A percentile compares a stretch with the other conserved stretches of the same genome.
Conservation (phyloP, 495 filamentous ascomycete genomes). For the Terfezia boudieri region DNA sequence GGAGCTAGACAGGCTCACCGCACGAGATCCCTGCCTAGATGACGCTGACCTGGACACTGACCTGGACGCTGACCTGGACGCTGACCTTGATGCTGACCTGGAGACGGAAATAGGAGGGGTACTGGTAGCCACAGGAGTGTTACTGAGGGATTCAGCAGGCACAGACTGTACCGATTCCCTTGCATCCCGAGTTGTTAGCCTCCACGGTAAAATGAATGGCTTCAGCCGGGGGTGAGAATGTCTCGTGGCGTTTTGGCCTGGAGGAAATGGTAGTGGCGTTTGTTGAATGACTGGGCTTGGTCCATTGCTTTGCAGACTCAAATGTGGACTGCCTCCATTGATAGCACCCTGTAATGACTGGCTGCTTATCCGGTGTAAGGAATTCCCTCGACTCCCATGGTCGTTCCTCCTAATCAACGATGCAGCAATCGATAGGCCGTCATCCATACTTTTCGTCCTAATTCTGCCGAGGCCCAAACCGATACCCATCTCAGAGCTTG, state of each 20-base stretch:
- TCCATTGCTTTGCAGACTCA: too few species aligned
- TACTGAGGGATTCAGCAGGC: neutral
- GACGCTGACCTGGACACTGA: neutral
- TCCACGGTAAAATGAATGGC: neutral
- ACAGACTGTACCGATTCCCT: too few species aligned
- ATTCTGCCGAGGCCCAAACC: neutral
- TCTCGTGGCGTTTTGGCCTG: neutral
- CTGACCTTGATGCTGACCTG: neutral
- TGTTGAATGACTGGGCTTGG: neutral
- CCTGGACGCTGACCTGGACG: neutral
- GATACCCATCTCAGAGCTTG: neutral
- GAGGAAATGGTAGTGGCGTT: neutral
- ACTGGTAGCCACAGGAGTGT: neutral
- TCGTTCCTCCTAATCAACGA: conserved; percentile 1
- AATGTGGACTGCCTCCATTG: too few species aligned
- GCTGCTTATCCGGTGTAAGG: neutral
- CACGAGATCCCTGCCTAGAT: neutral
- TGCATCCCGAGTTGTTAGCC: neutral
- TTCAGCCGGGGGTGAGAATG: neutral
- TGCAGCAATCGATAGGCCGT: conserved; percentile 1
- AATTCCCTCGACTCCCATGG: conserved; percentile 1
- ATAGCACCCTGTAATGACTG: neutral
- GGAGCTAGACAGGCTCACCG: neutral
- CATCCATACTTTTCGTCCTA: neutral
- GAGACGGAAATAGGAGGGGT: neutral